A percentile compares a stretch with the other conserved stretches of the same genome.
These are phyloP conservation scores for Solanum arcanum DNA, from an alignment of 257 asterid genomes.

Conservation along the genomic window DNA sequence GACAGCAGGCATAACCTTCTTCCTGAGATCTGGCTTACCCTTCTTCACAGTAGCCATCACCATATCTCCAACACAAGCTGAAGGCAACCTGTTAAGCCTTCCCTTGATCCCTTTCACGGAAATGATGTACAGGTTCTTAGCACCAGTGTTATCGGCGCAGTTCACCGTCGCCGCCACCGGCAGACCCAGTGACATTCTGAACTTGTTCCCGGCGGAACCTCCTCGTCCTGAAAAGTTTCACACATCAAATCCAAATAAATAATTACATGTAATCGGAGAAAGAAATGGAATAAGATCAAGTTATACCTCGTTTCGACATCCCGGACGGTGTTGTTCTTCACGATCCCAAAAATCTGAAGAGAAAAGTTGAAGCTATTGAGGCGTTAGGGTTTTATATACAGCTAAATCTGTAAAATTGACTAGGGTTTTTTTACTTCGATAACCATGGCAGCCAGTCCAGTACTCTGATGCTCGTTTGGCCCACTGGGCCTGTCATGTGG, in stretches of 20 bases:
- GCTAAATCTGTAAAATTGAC: background rate
- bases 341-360: background rate
- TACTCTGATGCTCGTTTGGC: background rate
- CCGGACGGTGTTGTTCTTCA: background rate
- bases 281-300: background rate
- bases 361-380: background rate
- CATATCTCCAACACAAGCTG: slow-evolving; percentile 66
- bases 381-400: slow-evolving; percentile 17
- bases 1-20: slow-evolving; percentile 81
- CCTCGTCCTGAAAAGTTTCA: slow-evolving; percentile 31
- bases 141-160: slow-evolving; percentile 63
- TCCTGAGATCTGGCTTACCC: slow-evolving; percentile 63
- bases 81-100: slow-evolving; percentile 48
- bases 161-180: slow-evolving; percentile 73
- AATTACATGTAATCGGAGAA: background rate
- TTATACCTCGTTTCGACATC: slow-evolving; percentile 58
- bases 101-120: slow-evolving; percentile 61
- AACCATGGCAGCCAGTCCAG: background rate
- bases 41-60: slow-evolving; percentile 70
- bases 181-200: slow-evolving; percentile 58
- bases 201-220: slow-evolving; percentile 62
- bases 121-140: slow-evolving; percentile 56
- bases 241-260: background rate
- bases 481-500: background rate
- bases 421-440: background rate